Conservation (phyloP, 768 basidiomycete species). For the Cantharellus cinnabarinus region DNA sequence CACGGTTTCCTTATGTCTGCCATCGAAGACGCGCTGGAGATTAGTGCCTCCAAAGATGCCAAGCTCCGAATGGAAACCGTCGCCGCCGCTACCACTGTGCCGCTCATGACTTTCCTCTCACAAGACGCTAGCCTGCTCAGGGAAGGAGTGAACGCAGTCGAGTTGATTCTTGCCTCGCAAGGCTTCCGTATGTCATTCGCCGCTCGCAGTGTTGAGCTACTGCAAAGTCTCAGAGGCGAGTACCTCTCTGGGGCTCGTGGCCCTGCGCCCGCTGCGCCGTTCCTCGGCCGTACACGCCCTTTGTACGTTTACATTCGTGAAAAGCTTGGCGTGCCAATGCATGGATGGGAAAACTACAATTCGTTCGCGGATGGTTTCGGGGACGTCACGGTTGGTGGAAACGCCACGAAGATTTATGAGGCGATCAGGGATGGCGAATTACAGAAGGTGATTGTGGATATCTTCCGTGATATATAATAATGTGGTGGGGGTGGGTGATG, state of each 20-base stretch:
- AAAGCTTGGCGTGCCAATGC: slow-evolving; percentile 57
- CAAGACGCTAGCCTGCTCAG: not conserved
- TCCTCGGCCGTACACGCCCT: slow-evolving; percentile 44
- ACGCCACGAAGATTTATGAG: slow-evolving; percentile 60
- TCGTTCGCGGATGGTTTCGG: slow-evolving; percentile 42
- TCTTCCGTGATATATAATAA: slow-evolving; percentile 19
- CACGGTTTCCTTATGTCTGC: slow-evolving; percentile 10
- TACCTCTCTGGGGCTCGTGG: slow-evolving; percentile 39
- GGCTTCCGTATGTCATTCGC: slow-evolving; percentile 36
- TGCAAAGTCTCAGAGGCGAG: slow-evolving; percentile 26
- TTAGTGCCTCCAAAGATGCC: slow-evolving; percentile 53
- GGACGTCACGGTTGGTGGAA: slow-evolving; percentile 48
- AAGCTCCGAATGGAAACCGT: slow-evolving; percentile 47
- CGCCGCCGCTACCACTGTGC: slow-evolving; percentile 37
- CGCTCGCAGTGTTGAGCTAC: slow-evolving; percentile 23
- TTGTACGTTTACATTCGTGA: slow-evolving; percentile 62
- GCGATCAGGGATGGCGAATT: slow-evolving; percentile 54
- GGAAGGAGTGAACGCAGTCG: slow-evolving; percentile 1
- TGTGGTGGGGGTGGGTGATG: too few species aligned
- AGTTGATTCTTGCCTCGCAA: slow-evolving; percentile 19
- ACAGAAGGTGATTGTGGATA: slow-evolving; percentile 31
- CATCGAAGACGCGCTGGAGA: slow-evolving; percentile 36
- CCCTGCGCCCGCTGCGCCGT: slow-evolving; percentile 41
- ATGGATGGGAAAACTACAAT: slow-evolving; percentile 52
- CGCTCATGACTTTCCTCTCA: slow-evolving; percentile 41